Evolutionary conservation across 2,329 filamentous ascomycete genomes (phyloP).

Genomic region (Diaporthe batatas): DNA sequence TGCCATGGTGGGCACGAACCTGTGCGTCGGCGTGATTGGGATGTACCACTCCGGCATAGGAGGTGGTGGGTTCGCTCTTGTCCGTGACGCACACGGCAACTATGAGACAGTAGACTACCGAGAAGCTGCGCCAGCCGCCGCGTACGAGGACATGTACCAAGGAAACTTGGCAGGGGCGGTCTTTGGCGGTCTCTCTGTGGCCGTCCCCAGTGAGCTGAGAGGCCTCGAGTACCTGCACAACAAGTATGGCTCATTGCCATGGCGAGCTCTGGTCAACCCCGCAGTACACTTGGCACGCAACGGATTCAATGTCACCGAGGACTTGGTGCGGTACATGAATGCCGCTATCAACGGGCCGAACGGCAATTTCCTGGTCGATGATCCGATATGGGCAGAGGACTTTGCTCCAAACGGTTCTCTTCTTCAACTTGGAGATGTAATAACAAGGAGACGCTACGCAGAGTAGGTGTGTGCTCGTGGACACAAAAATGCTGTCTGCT

Average conservation of each 20-base stretch:
- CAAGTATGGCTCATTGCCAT: conserved; percentile 76
- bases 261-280: conserved; percentile 79
- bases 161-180: conserved; percentile 77
- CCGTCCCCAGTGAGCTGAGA: conserved; percentile 80
- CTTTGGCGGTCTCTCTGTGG: conserved; percentile 78
- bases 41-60: conserved; percentile 89
- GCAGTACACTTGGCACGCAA: conserved; percentile 80
- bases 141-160: conserved; percentile 86
- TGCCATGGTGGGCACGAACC: conserved; percentile 78
- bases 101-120: conserved; percentile 93
- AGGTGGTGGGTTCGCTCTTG: conserved; percentile 90
- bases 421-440: conserved; percentile 78
- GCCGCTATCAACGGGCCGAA: conserved; percentile 53
- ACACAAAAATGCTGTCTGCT: not conserved
- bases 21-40: conserved; percentile 81
- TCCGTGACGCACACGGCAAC: conserved; percentile 77
- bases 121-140: conserved; percentile 86
- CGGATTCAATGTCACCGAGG: conserved; percentile 80
- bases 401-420: conserved; percentile 86
- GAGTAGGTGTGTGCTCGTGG: conserved; percentile 50
- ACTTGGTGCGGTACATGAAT: conserved; percentile 81
- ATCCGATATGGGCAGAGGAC: conserved; percentile 86
- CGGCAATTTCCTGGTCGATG: conserved; percentile 76
- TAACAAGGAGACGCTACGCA: conserved; percentile 86
- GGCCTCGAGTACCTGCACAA: conserved; percentile 84